Base-by-base conservation (phyloP, 1,284 basidiomycete species). In the Malassezia vespertilionis region DNA sequence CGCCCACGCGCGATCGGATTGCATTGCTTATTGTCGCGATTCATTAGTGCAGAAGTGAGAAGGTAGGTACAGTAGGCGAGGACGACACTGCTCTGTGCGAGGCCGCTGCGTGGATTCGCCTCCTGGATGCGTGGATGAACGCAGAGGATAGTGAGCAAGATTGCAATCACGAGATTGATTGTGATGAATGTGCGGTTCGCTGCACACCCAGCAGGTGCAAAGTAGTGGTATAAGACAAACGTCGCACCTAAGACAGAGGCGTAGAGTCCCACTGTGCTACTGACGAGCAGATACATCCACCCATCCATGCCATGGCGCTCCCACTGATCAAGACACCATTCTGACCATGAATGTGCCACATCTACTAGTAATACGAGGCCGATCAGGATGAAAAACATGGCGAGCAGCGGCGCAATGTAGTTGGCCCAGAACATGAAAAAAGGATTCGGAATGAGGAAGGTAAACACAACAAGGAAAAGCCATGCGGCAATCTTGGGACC, bases 391-490 rank as follows among this genome's bases (percentile, higher is more conserved):
- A 99, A 99, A 52, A 89, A 72, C 3, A 84, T 86, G 1, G 90
- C 87, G 33, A 93, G 88, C 54, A 95, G 80, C 36, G 95, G 79
- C 20, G 89, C 61, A 18, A 91, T 74, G 68, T 91, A 95, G 63
- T 91, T 90, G 39, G 89, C 90, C 87, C 82, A 95, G 72, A 91
- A 84, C 72, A 91, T 86, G 73, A 91, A 90, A 78, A 93, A 90
- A 40, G 78, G 82, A 64, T 91, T 91, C 0, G 88, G 88, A 57
- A 91, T 84, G 72, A 91, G 82, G 77, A 97, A 99, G 5, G 83
- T 84, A 21, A 85, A 72, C 35, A 78, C 74, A 50, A 91, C 74
- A 43, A 91, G 77, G 46, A 84, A 60, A 21, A 89, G 63, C 86
- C 86, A 90, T 5, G 84, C 75, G 37, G 95, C 75, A 27, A 88